These are phyloP conservation scores for Penicillium flavigenum DNA, from an alignment of 495 filamentous ascomycete genomes.

Conservation along the genomic window DNA sequence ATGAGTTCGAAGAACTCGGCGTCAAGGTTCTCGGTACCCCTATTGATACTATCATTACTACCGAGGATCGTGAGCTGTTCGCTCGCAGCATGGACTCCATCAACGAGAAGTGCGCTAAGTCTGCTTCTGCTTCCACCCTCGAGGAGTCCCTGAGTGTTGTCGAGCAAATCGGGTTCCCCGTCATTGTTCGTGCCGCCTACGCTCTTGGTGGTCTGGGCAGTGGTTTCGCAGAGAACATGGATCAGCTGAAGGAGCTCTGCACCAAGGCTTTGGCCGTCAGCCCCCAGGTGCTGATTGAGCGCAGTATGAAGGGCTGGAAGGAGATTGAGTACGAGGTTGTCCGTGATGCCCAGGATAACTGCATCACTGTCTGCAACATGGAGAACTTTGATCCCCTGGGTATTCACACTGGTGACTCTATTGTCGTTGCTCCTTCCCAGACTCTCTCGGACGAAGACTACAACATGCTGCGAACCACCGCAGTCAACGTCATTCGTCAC, in stretches of 20 bases:
- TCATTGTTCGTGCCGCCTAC: slow-evolving; percentile 96
- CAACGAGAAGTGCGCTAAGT: slow-evolving; percentile 96
- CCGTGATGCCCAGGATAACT: slow-evolving; percentile 93
- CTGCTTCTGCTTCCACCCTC: slow-evolving; percentile 80
- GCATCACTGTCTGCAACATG: slow-evolving; percentile 99
- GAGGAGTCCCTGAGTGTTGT: slow-evolving; percentile 84
- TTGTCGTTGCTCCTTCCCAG: slow-evolving; percentile 95
- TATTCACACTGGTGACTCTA: slow-evolving; percentile 97
- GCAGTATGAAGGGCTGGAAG: slow-evolving; percentile 99
- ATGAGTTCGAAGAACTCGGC: slow-evolving; percentile 87
- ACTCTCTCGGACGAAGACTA: slow-evolving; percentile 98
- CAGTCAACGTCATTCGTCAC: slow-evolving; percentile 98
- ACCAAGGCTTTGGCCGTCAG: slow-evolving; percentile 92
- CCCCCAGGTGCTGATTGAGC: slow-evolving; percentile 93
- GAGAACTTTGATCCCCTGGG: slow-evolving; percentile 99
- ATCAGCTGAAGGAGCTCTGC: slow-evolving; percentile 87
- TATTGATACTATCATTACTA: slow-evolving; percentile 97
- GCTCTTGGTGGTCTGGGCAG: slow-evolving; percentile 93
- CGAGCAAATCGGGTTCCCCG: slow-evolving; percentile 88
- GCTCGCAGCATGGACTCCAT: slow-evolving; percentile 98
- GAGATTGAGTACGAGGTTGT: slow-evolving; percentile 99
- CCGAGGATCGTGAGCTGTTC: slow-evolving; percentile 95
- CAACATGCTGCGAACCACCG: slow-evolving; percentile 97
- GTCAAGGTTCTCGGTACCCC: slow-evolving; percentile 94
- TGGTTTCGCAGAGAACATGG: slow-evolving; percentile 89